Conservation (phyloP, 192 early-diverging fungal species). For the Coemansia sp. region DNA sequence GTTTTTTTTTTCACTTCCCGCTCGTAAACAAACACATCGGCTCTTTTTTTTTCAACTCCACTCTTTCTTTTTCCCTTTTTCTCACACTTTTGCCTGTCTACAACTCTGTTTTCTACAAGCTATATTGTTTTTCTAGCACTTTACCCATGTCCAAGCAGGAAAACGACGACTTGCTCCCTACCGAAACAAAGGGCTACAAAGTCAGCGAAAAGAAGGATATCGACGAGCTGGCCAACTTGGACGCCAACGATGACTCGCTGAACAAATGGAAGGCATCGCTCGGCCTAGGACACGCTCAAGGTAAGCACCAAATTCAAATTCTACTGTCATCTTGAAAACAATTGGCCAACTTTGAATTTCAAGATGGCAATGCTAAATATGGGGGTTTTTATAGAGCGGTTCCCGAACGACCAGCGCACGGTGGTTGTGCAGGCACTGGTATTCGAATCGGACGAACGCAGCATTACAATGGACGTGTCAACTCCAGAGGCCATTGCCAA, state of each 20-base stretch:
- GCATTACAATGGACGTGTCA: conserved; percentile 44
- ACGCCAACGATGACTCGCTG: conserved; percentile 90
- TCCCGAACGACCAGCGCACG: conserved; percentile 60
- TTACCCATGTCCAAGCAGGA: conserved; percentile 32
- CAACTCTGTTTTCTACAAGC: neutral
- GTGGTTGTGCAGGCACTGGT: conserved; percentile 49
- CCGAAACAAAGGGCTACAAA: conserved; percentile 84
- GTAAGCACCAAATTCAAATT: conserved; percentile 30
- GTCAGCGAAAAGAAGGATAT: conserved; percentile 89
- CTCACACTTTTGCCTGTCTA: neutral
- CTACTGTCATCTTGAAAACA: conserved; percentile 6
- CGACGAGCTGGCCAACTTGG: conserved; percentile 78
- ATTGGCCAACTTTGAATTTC: too few relatives aligned
- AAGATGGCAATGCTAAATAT: neutral
- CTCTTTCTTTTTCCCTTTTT: neutral
- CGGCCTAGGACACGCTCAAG: conserved; percentile 63
- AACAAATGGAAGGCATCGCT: conserved; percentile 96
- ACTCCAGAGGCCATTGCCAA: conserved; percentile 62
- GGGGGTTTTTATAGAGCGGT: conserved; percentile 34
- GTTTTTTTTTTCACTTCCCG: conserved; percentile 9
- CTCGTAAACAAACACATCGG: neutral
- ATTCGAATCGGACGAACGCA: conserved; percentile 25
- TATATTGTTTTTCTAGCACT: conserved; percentile 5
- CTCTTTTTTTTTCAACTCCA: neutral
- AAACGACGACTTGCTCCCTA: conserved; percentile 63